Evolutionary conservation across 495 filamentous ascomycete species (phyloP).

Genomic region (Penicillium alfredii): DNA sequence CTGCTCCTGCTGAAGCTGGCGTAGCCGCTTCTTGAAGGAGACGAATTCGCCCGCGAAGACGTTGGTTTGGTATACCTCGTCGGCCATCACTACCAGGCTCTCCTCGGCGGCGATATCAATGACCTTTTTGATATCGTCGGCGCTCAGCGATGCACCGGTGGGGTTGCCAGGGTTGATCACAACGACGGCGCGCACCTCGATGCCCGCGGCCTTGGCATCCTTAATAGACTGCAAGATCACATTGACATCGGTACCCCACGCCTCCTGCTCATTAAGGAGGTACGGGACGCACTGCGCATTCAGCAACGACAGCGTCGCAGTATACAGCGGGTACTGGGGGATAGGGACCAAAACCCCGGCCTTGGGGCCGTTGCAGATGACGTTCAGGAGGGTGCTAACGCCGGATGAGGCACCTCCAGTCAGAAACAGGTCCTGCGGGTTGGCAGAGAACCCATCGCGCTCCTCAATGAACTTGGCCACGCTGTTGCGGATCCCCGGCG

Average conservation of each 20-base stretch:
- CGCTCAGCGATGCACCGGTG: conserved; percentile 76
- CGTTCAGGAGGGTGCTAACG: conserved; percentile 84
- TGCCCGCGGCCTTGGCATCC: conserved; percentile 66
- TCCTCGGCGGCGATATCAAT: conserved; percentile 80
- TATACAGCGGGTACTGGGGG: conserved; percentile 97
- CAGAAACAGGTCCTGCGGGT: conserved; percentile 75
- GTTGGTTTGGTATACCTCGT: conserved; percentile 99
- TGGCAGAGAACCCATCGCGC: conserved; percentile 80
- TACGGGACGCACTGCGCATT: conserved; percentile 88
- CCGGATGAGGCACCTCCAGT: conserved; percentile 88
- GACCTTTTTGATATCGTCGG: conserved; percentile 72
- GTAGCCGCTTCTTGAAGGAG: conserved; percentile 86
- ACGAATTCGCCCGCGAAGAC: conserved; percentile 90
- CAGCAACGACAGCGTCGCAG: conserved; percentile 80
- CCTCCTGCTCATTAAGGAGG: conserved; percentile 75
- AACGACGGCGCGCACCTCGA: conserved; percentile 84
- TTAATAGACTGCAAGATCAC: conserved; percentile 65
- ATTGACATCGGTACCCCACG: conserved; percentile 79
- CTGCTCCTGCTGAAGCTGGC: conserved; percentile 70
- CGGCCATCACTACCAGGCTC: conserved; percentile 82
- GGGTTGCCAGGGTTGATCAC: conserved; percentile 99
- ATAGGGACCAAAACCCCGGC: conserved; percentile 91
- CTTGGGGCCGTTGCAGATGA: conserved; percentile 73
- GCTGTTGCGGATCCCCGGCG: conserved; percentile 74
- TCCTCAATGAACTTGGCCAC: conserved; percentile 88